phyloP scores from a whole-genome alignment of 2,329 filamentous ascomycete genomes.

The Bertia moriformis region DNA sequence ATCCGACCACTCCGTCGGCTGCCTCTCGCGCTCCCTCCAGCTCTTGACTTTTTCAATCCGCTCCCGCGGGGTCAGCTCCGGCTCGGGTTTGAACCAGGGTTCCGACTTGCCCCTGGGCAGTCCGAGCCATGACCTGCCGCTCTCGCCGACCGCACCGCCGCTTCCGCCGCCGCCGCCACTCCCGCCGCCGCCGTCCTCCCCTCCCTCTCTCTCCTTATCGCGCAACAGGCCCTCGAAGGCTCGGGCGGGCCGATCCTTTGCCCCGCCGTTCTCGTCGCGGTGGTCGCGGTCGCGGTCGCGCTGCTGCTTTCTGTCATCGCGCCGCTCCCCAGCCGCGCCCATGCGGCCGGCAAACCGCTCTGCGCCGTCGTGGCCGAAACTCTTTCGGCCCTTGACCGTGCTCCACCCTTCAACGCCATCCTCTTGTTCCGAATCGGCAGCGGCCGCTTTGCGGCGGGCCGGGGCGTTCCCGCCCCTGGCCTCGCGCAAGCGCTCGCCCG shows the following conservation, averaged over 20 bases:
- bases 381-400: constrained; percentile 60
- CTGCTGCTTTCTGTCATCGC: constrained; percentile 28
- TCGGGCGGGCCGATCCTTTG: constrained; percentile 26
- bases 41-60: constrained; percentile 43
- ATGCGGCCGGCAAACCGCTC: constrained; percentile 56
- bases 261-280: constrained; percentile 37
- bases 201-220: constrained; percentile 34
- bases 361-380: constrained; percentile 56
- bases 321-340: constrained; percentile 30
- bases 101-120: constrained; percentile 51
- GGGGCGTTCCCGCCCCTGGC: constrained; percentile 8
- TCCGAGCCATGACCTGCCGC: constrained; percentile 48
- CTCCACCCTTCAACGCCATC: constrained; percentile 66
- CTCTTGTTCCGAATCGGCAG: constrained; percentile 10
- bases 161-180: no score
- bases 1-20: constrained; percentile 15
- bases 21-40: constrained; percentile 39
- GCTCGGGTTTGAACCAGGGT: constrained; percentile 48
- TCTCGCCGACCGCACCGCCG: no score
- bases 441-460: not conserved
- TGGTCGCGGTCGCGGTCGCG: constrained; percentile 36
- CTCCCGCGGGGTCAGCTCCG: constrained; percentile 27
- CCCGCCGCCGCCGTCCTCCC: constrained; percentile 33
- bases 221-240: constrained; percentile 32
- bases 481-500: constrained; percentile 5